These are phyloP conservation scores for Meira nashicola DNA, from an alignment of 1,284 basidiomycete species.

Conservation along the genomic window DNA sequence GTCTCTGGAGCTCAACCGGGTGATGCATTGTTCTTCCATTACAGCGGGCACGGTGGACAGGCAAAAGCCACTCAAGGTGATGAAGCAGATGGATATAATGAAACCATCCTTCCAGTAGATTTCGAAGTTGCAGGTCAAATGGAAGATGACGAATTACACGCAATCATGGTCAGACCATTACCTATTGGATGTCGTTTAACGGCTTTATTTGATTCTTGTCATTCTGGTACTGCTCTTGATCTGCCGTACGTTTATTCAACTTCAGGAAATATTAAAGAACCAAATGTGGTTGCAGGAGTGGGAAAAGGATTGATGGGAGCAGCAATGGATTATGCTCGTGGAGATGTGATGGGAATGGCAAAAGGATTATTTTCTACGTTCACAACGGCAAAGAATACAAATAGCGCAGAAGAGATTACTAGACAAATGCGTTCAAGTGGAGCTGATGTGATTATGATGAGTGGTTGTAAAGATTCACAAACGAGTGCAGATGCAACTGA, in stretches of 20 bases:
- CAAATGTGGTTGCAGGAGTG: slow-evolving; percentile 56
- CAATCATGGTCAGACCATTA: slow-evolving; percentile 47
- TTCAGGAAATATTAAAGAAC: slow-evolving; percentile 87
- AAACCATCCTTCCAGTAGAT: slow-evolving; percentile 52
- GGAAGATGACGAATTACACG: slow-evolving; percentile 52
- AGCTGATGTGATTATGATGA: slow-evolving; percentile 62
- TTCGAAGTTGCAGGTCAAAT: slow-evolving; percentile 49
- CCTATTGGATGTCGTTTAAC: slow-evolving; percentile 46
- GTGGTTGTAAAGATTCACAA: slow-evolving; percentile 79
- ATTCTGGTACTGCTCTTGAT: slow-evolving; percentile 51
- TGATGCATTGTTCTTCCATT: slow-evolving; percentile 53
- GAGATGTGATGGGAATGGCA: slow-evolving; percentile 66
- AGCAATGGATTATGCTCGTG: slow-evolving; percentile 66
- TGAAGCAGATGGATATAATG: slow-evolving; percentile 52
- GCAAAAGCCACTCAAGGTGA: slow-evolving; percentile 48
- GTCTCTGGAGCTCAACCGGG: slow-evolving; percentile 43
- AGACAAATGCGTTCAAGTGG: slow-evolving; percentile 70
- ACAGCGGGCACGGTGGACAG: slow-evolving; percentile 50
- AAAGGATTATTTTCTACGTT: slow-evolving; percentile 54
- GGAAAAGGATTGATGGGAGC: slow-evolving; percentile 55
- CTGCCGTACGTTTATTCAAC: slow-evolving; percentile 66
- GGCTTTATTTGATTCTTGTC: slow-evolving; percentile 48
- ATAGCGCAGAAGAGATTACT: slow-evolving; percentile 64
- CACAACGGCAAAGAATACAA: slow-evolving; percentile 53
- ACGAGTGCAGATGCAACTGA: slow-evolving; percentile 85